Conservation (phyloP, 768 basidiomycete species). For the Leccinum ochraceum region DNA sequence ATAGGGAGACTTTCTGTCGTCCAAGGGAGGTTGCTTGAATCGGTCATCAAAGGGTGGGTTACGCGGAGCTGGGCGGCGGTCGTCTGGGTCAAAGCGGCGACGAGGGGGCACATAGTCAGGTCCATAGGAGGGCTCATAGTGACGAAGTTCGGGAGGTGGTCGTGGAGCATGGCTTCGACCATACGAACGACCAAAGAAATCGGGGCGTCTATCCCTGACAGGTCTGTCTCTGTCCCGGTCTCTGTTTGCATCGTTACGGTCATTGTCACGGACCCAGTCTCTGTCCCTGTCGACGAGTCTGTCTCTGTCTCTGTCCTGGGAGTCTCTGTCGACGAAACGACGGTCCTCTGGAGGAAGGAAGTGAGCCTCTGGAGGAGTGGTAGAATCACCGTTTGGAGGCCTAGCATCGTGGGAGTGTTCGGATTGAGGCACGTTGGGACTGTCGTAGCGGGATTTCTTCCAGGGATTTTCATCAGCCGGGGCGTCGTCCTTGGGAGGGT, state of each 20-base stretch:
- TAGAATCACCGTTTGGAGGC: conserved; percentile 10
- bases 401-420: conserved; percentile 15
- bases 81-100: conserved; percentile 36
- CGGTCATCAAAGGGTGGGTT: conserved; percentile 23
- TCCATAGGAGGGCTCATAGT: conserved; percentile 48
- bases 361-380: conserved; percentile 11
- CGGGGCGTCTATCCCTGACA: conserved; percentile 38
- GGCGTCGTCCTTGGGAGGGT: conserved; percentile 34
- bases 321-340: conserved; percentile 35
- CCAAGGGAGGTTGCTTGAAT: conserved; percentile 24
- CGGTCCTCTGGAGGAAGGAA: conserved; percentile 30
- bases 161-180: conserved; percentile 41
- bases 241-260: conserved; percentile 25
- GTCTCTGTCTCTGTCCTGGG: conserved; percentile 32
- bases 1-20: conserved; percentile 33
- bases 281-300: not conserved
- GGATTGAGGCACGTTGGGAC: conserved; percentile 15
- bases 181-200: conserved; percentile 40
- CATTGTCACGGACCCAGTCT: conserved; percentile 39
- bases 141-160: conserved; percentile 48
- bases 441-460: conserved; percentile 31
- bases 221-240: conserved; percentile 37
- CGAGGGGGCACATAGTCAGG: conserved; percentile 34
- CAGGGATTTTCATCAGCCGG: conserved; percentile 29
- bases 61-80: conserved; percentile 28